phyloP scores from a whole-genome alignment of 495 filamentous ascomycete genomes.

The Penicillium robsamsonii region DNA sequence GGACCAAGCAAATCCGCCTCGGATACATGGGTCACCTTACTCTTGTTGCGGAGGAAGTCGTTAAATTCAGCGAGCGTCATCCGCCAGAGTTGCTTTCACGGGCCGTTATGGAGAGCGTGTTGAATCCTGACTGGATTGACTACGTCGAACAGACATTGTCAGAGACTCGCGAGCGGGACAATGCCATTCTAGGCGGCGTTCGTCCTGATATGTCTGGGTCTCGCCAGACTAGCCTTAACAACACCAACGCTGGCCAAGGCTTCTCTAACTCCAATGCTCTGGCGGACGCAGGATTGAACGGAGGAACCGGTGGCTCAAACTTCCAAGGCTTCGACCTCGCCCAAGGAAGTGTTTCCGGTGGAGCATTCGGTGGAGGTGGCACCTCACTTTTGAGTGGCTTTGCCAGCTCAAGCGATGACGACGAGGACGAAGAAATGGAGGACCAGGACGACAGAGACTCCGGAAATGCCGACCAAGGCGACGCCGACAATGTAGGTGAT shows the following conservation, averaged over 20 bases:
- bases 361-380: slow-evolving; percentile 63
- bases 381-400: slow-evolving; percentile 87
- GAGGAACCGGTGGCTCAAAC: slow-evolving; percentile 49
- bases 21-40: slow-evolving; percentile 99
- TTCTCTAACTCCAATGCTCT: slow-evolving; percentile 66
- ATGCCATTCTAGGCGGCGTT: slow-evolving; percentile 96
- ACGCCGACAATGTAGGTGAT: slow-evolving; percentile 67
- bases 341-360: slow-evolving; percentile 60
- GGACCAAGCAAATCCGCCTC: slow-evolving; percentile 79
- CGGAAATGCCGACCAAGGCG: slow-evolving; percentile 36
- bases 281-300: slow-evolving; percentile 70
- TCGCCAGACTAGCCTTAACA: slow-evolving; percentile 63
- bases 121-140: slow-evolving; percentile 84
- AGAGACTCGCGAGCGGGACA: slow-evolving; percentile 93
- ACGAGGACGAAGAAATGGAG: slow-evolving; percentile 94
- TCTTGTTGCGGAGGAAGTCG: slow-evolving; percentile 95
- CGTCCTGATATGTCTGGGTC: slow-evolving; percentile 79
- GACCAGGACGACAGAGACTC: slow-evolving; percentile 68
- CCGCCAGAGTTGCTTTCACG: slow-evolving; percentile 83
- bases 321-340: slow-evolving; percentile 79
- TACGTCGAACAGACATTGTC: slow-evolving; percentile 94
- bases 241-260: slow-evolving; percentile 57
- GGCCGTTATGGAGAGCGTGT: slow-evolving; percentile 81
- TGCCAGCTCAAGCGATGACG: slow-evolving; percentile 91
- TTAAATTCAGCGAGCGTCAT: slow-evolving; percentile 95